Percentiles rank a stretch among this genome's conserved stretches.
Conservation (phyloP, 1,139 yeast genomes). For the Suhomyces ambrosiae region DNA sequence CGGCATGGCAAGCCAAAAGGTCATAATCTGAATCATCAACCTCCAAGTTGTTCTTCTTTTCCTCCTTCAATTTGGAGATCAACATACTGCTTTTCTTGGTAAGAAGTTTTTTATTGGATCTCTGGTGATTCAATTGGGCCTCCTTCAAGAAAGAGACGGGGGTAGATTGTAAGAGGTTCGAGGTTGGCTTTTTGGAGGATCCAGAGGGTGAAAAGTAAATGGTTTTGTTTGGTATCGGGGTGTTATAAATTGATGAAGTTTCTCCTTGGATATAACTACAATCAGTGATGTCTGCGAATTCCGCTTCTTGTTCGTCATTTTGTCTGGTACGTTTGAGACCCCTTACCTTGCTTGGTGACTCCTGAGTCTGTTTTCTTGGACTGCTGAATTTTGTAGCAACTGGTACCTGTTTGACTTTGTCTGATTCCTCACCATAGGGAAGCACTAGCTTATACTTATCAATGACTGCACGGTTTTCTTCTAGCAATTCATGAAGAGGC, state of each 20-base stretch:
- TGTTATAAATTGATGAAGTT: conserved; percentile 23
- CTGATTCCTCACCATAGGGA: conserved; percentile 16
- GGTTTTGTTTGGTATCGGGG: conserved; percentile 36
- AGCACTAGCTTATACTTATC: conserved; percentile 22
- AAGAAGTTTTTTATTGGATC: conserved; percentile 18
- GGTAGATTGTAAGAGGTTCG: conserved; percentile 23
- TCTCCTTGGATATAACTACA: conserved; percentile 17
- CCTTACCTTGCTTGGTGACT: conserved; percentile 2
- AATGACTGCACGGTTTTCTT: conserved; percentile 24
- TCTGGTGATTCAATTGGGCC: conserved; percentile 15
- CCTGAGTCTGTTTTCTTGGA: not conserved
- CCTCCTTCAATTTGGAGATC: conserved; percentile 10
- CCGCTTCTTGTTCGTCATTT: conserved; percentile 12
- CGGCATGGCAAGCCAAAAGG: conserved; percentile 52
- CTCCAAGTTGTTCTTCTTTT: conserved; percentile 1
- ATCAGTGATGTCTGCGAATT: conserved; percentile 10
- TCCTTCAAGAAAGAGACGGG: conserved; percentile 27
- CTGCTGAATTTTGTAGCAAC: not conserved
- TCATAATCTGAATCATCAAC: conserved; percentile 36
- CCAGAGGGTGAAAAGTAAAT: conserved; percentile 37
- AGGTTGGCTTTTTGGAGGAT: conserved; percentile 22
- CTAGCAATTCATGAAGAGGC: conserved; percentile 35
- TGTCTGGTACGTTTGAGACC: conserved; percentile 12
- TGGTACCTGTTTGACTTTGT: not conserved
- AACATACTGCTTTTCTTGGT: conserved; percentile 25